phyloP scores from a whole-genome alignment of 306 rosid genomes.

The Lathyrus aphaca region DNA sequence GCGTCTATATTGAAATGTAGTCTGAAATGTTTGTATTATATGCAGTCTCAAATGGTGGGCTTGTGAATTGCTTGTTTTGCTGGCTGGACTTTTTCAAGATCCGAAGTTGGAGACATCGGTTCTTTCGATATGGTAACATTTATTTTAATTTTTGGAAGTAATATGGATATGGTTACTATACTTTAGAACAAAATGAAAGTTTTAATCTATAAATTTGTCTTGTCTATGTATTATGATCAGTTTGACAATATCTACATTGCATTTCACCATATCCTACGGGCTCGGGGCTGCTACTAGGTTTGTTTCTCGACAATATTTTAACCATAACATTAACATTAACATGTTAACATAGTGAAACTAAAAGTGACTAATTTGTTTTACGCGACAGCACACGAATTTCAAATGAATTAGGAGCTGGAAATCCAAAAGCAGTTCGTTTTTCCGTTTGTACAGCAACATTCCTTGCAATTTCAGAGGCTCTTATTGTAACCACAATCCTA shows the following conservation, averaged over 20 bases:
- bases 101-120: conserved; percentile 71
- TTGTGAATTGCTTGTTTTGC: conserved; percentile 57
- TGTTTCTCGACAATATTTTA: background rate
- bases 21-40: too few relatives aligned
- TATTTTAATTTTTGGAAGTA: background rate
- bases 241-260: conserved; percentile 65
- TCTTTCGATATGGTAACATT: conserved; percentile 65
- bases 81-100: conserved; percentile 62
- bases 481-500: conserved; percentile 30
- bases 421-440: conserved; percentile 10
- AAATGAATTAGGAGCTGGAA: conserved; percentile 51
- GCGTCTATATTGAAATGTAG: too few relatives aligned
- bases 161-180: background rate
- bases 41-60: conserved; percentile 73
- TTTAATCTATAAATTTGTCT: background rate
- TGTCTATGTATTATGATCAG: conserved; percentile 36
- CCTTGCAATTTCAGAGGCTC: conserved; percentile 42
- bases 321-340: background rate
- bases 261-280: conserved; percentile 63
- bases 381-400: conserved; percentile 48
- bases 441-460: conserved; percentile 30
- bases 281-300: conserved; percentile 72
- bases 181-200: conserved; percentile 10
- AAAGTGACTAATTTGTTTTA: conserved; percentile 12
- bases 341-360: background rate